Base-by-base conservation (phyloP, 345 rosid genomes). In the Camelina neglecta region DNA sequence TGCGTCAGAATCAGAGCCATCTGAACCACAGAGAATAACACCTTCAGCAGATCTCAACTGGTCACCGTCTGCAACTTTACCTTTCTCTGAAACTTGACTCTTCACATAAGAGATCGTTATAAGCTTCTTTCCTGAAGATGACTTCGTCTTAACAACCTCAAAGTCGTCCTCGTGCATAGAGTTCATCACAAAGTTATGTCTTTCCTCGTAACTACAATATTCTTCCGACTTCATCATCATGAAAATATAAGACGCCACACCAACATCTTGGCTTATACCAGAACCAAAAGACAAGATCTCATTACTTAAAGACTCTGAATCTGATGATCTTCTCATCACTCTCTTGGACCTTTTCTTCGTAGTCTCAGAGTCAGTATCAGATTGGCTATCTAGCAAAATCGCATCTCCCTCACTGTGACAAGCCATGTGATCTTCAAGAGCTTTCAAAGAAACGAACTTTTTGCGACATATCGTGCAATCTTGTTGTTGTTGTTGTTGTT, bases 361-460 rank as follows among this genome's bases (percentile, higher is more conserved):
- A 50, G 85, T 81, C 71, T 86, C 95, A 35, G 38, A 35, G 8
- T 35, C 38, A 50, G 87, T 83, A 67, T 86, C 93, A 39, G 88
- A 89, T 41, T 84, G 83, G 83, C 80, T 84, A 70, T 86, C 90
- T 76, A 71, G 56, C 12, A 83, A 65, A 21, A 48, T 49, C 78
- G 77, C 84, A 21, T 83, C 83, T 72, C 75, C 75, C 53, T 84
- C 83, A 6, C 83, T 78, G 72, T 93, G 95, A 77, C 77, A 79
- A 79, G 92, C 89, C 91, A 83, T 84, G 77, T 93, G 96, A 68
- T 82, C 84, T 51, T 87, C 75, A 45, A 90, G 87, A 72, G 96
- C 94, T 84, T 93, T 89, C 79, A 86, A 36, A 18, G 91, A 87
- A 55, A 66, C 87, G 59, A 93, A 93, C 48, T 85, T 88, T 83